Evolutionary conservation across 495 filamentous ascomycete species (phyloP).

Genomic region (Diplogelasinospora grovesii): DNA sequence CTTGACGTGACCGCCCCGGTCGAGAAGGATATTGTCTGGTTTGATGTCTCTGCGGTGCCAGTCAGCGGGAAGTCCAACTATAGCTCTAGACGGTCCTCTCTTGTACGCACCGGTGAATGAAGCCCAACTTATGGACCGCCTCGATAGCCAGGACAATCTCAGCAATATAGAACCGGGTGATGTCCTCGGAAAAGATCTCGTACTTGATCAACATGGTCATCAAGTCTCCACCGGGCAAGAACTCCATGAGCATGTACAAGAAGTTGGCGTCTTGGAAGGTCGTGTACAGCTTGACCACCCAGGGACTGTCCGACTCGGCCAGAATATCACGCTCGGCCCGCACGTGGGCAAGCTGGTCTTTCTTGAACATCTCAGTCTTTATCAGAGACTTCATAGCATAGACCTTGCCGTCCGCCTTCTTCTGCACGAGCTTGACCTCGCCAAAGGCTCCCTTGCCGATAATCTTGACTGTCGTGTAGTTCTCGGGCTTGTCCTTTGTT

Average conservation of each 20-base stretch:
- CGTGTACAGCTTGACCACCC: conserved; percentile 96
- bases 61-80: no score
- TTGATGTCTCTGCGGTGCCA: conserved; percentile 77
- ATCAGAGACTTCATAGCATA: conserved; percentile 97
- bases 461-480: conserved; percentile 93
- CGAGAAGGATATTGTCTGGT: conserved; percentile 95
- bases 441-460: conserved; percentile 99
- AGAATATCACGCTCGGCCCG: conserved; percentile 96
- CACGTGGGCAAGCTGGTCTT: conserved; percentile 98
- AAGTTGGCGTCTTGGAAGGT: conserved; percentile 96
- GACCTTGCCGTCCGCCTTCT: conserved; percentile 93
- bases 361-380: conserved; percentile 99
- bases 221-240: conserved; percentile 92
- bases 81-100: no score
- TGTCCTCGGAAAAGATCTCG: conserved; percentile 97
- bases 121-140: conserved; percentile 93
- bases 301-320: conserved; percentile 96
- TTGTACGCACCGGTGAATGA: conserved; percentile 89
- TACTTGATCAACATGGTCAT: conserved; percentile 99
- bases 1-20: conserved; percentile 94
- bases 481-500: conserved; percentile 82
- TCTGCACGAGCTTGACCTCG: conserved; percentile 93
- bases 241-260: conserved; percentile 99
- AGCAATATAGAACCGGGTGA: conserved; percentile 98
- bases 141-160: conserved; percentile 97